These are phyloP conservation scores for Talaromyces adpressus DNA, from an alignment of 495 filamentous ascomycete genomes.

Conservation along the genomic window DNA sequence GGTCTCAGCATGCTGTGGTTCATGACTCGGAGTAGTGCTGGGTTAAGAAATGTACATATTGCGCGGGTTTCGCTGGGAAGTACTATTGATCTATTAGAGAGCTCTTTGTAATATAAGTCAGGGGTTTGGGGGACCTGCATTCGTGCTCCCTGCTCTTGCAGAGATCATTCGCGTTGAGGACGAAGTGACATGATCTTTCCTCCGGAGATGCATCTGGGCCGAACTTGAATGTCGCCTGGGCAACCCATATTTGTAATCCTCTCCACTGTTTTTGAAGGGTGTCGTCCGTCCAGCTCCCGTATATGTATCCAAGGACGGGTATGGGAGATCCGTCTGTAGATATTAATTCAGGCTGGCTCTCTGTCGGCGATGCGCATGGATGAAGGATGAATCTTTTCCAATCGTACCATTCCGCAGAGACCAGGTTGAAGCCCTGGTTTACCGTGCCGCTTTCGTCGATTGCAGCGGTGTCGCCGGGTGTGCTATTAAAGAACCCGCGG, in stretches of 20 bases:
- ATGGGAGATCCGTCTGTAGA: conserved; percentile 1
- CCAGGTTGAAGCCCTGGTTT: not conserved
- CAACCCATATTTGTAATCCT: not conserved
- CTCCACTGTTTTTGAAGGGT: not conserved
- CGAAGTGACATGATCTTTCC: not conserved
- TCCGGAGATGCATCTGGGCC: not conserved
- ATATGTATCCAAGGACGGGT: conserved; percentile 2
- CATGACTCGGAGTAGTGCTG: conserved; percentile 1
- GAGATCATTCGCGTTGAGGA: not conserved
- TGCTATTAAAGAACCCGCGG: not conserved
- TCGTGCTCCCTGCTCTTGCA: not conserved
- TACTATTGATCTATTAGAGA: not conserved
- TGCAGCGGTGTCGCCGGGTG: not conserved
- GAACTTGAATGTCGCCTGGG: not conserved
- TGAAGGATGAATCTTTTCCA: conserved; percentile 2
- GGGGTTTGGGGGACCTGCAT: not conserved
- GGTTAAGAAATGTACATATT: conserved; percentile 2
- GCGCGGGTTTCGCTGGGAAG: not conserved
- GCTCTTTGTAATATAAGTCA: not conserved
- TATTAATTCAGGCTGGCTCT: not conserved
- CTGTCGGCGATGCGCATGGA: not conserved
- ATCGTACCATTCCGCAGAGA: conserved; percentile 1
- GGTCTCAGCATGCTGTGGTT: not conserved
- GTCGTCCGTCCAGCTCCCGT: not conserved
- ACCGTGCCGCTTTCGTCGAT: not conserved